These are phyloP conservation scores for Amborella trichopoda DNA, from an alignment of 164 flowering plant species.

Conservation along the genomic window DNA sequence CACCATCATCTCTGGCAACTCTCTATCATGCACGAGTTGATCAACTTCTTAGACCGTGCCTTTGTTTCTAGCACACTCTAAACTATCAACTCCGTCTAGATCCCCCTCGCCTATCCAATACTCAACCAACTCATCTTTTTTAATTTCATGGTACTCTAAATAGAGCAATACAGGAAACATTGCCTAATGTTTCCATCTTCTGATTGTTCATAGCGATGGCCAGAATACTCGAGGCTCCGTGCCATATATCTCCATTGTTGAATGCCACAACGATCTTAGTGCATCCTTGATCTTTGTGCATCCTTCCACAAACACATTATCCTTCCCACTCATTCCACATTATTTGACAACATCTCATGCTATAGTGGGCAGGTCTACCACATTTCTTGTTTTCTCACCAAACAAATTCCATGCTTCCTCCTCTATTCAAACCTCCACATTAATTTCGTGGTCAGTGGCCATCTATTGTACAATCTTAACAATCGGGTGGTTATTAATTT, in stretches of 20 bases:
- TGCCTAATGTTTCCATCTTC: neutral
- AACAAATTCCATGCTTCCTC: slow-evolving; percentile 6
- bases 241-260: neutral
- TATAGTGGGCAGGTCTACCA: slow-evolving; percentile 4
- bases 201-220: slow-evolving; percentile 1
- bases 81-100: neutral
- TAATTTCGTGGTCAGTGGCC: slow-evolving; percentile 2
- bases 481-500: slow-evolving; percentile 6
- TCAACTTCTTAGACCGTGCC: slow-evolving; percentile 2
- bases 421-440: neutral
- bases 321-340: slow-evolving; percentile 4
- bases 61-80: neutral
- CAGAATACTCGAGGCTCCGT: slow-evolving; percentile 1
- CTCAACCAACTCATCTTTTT: neutral
- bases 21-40: slow-evolving; percentile 5
- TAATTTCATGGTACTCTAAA: slow-evolving; percentile 3
- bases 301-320: slow-evolving; percentile 1
- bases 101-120: slow-evolving; percentile 5
- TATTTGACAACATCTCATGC: slow-evolving; percentile 3
- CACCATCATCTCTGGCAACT: no score
- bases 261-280: neutral
- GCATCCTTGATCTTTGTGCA: no score
- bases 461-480: slow-evolving; percentile 3
- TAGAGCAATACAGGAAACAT: slow-evolving; percentile 3
- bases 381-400: slow-evolving; percentile 2